Evolutionary conservation across 106 monocot genomes (phyloP).

Genomic region (Dendrobium catenatum): DNA sequence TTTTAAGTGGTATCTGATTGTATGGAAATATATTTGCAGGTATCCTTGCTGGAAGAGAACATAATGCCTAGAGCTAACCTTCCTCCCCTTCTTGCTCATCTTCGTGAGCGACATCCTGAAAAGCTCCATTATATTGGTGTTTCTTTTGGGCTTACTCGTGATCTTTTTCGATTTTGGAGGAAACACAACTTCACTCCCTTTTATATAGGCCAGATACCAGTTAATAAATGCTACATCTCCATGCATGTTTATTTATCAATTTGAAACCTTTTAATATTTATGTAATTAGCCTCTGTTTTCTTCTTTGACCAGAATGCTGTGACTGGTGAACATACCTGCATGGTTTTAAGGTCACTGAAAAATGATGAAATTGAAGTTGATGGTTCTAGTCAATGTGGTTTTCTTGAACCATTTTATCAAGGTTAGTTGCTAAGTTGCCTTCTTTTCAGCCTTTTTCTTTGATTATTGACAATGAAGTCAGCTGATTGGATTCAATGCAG

Average conservation of each 20-base stretch:
- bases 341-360: constrained; percentile 79
- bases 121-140: constrained; percentile 88
- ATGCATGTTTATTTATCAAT: constrained; percentile 6
- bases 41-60: constrained; percentile 81
- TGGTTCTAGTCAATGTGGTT: constrained; percentile 46
- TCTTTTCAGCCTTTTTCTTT: background rate
- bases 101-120: constrained; percentile 75
- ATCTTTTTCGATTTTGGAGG: constrained; percentile 90
- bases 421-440: constrained; percentile 29
- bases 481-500: constrained; percentile 29
- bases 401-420: constrained; percentile 79
- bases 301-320: constrained; percentile 59
- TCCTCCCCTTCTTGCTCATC: constrained; percentile 92
- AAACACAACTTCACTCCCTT: constrained; percentile 77
- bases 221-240: constrained; percentile 18
- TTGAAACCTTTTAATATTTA: background rate
- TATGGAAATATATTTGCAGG: constrained; percentile 38
- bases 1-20: background rate
- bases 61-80: constrained; percentile 75
- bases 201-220: constrained; percentile 87
- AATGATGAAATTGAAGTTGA: constrained; percentile 60
- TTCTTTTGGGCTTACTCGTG: constrained; percentile 84
- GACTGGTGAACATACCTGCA: constrained; percentile 92
- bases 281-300: background rate
- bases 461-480: background rate